Evolutionary conservation across 2,329 filamentous ascomycete genomes (phyloP), one percentile per base, ranked within the genome.

Genomic region (Aulographum hederae): DNA sequence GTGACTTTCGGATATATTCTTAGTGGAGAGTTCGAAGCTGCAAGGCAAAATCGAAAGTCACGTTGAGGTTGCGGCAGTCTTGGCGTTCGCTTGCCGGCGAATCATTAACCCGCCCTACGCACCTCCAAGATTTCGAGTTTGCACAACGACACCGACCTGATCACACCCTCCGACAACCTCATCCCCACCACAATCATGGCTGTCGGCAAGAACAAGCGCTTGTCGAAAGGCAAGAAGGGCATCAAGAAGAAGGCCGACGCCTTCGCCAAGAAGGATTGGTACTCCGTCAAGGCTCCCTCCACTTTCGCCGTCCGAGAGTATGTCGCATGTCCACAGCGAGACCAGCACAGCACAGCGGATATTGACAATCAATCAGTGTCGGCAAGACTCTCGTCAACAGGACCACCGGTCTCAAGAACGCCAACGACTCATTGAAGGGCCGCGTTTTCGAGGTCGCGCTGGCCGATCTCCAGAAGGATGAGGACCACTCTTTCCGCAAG

Each of bases 201-300:
- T 70, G 77, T 82, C 63, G 77, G 77, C 69, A 82, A 82, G 81
- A 98, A 98, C 78, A 98, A 98, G 84, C 84, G 89, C 73, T 76
- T 98, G 70, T 95, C 89, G 47, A 98, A 98, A 76, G 89, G 89
- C 69, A 98, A 95, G 82, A 98, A 98, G 77, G 86, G 89, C 64
- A 73, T 95, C 61, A 95, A 95, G 82, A 95, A 98, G 86, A 86
- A 86, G 69, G 86, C 85, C 55, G 89, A 98, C 64, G 86, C 89
- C 55, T 95, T 95, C 72, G 73, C 85, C 55, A 80, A 86, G 60
- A 98, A 98, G 74, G 89, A 95, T 63, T 95, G 91, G 81, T 98
- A 85, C 69, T 80, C 78, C 54, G 76, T 98, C 65, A 95, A 95
- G 82, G 86, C 89, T 38, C 89, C 89, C 48, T 84, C 84, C 50